Conservation (phyloP, 768 basidiomycete genomes). For the Mycena metata region DNA sequence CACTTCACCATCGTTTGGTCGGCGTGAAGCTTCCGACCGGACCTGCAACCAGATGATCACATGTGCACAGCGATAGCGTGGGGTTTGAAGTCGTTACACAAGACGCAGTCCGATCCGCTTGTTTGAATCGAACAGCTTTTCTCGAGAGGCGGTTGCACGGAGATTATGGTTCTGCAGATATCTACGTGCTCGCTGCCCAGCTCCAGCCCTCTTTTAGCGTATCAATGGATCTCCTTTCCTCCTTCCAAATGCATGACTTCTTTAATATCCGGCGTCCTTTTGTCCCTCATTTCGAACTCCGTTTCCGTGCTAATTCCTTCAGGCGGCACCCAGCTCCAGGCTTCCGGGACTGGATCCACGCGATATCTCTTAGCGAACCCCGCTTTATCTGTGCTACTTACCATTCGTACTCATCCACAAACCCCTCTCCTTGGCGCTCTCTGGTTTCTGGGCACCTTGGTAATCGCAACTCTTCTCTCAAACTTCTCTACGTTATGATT, state of each 20-base stretch:
- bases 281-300: not conserved
- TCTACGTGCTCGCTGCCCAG: slow-evolving; percentile 12
- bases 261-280: not conserved
- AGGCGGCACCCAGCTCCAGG: slow-evolving; percentile 8
- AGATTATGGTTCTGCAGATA: slow-evolving; percentile 16
- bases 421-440: too few species aligned
- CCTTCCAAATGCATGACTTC: slow-evolving; percentile 3
- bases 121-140: slow-evolving; percentile 16
- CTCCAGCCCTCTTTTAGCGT: not conserved
- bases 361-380: slow-evolving; percentile 5
- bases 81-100: slow-evolving; percentile 12
- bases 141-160: slow-evolving; percentile 4
- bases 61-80: slow-evolving; percentile 8
- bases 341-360: slow-evolving; percentile 6
- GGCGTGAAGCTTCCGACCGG: slow-evolving; percentile 6
- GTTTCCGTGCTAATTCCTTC: slow-evolving; percentile 6
- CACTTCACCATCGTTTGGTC: slow-evolving; percentile 4
- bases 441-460: too few species aligned
- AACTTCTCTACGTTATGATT: slow-evolving; percentile 2
- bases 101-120: slow-evolving; percentile 14
- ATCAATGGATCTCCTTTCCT: slow-evolving; percentile 5
- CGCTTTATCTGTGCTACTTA: too few species aligned
- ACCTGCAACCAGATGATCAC: slow-evolving; percentile 13
- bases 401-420: too few species aligned
- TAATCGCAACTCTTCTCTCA: too few species aligned